phyloP scores from a whole-genome alignment of 2,329 filamentous ascomycete genomes.

The Fusarium tuaranense region DNA sequence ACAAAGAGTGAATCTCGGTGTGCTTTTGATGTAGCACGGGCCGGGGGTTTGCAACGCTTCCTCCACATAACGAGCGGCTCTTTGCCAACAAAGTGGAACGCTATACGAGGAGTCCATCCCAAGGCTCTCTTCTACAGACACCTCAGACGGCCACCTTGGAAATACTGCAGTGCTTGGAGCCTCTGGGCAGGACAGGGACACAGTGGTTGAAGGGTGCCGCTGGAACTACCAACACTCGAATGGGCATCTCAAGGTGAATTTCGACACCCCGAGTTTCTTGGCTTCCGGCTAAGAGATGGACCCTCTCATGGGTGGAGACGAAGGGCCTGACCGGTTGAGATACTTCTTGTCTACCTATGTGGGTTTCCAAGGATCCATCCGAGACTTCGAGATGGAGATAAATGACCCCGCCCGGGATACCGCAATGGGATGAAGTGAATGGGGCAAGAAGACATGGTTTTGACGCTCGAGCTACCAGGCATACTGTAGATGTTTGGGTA shows the following conservation, averaged over 20 bases:
- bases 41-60: slow-evolving; percentile 3
- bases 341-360: slow-evolving; percentile 7
- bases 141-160: background rate
- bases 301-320: slow-evolving; percentile 23
- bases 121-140: background rate
- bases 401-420: slow-evolving; percentile 14
- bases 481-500: background rate
- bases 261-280: background rate
- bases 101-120: background rate
- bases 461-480: slow-evolving; percentile 2
- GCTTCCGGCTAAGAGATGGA: slow-evolving; percentile 3
- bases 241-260: background rate
- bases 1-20: background rate
- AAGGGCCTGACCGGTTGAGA: slow-evolving; percentile 4
- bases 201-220: background rate
- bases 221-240: background rate
- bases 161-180: background rate
- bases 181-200: background rate
- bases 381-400: slow-evolving; percentile 12
- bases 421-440: slow-evolving; percentile 12
- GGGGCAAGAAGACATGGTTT: background rate
- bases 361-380: slow-evolving; percentile 15
- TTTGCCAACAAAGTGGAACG: background rate
- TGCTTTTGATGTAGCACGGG: slow-evolving; percentile 7
- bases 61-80: background rate